Evolutionary conservation across 164 flowering plant genomes (phyloP), one percentile per base, ranked within the genome.

Genomic region (Warburgia ugandensis): DNA sequence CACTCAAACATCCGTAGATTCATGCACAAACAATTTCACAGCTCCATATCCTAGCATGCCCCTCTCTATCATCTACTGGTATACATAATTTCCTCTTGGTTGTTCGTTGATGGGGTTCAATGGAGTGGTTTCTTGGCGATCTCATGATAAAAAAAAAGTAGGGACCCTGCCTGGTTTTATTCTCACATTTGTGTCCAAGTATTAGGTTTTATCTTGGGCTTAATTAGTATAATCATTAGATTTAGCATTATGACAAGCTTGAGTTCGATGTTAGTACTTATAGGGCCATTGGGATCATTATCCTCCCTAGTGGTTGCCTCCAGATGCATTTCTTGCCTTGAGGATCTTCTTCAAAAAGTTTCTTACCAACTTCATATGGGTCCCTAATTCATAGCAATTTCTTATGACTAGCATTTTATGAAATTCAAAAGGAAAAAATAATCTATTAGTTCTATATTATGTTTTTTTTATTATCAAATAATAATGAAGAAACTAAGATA

Each of bases 111-210:
- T 54, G 79, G 78, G 79, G 17, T 81, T 12, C 77, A 84, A 1
- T 84, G 89, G 94, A 80, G 78, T 0, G 68, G 81, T 29, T 23
- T 81, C 10, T 55, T 78, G 65, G 55, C 78, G 16, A 70, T 62
- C 8, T 86, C 84, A 49, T 65, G 94, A 0, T 60, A 74, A 67
- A 58, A 62, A 51, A 76, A 56, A 67, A 54, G 66, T 2, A 73
- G 65, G 68, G 94, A 79, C 32, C 94, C 89, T 2, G 12, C 70
- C 6, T 84, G 94, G 94, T 84, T 79, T 30, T 81, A 84, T 47
- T 30, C 70, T 19, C 94, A 84, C 39, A 26, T 38, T 19, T 23
- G 38, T 8, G 59, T 81, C 46, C 94, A 84, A 25, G 45, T 60
- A 14, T 0, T 50, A 3, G 94, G 66, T 1, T 81, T 84, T 22